Conservation (phyloP, 192 early-diverging fungal genomes). For the Umbelopsis vinacea region DNA sequence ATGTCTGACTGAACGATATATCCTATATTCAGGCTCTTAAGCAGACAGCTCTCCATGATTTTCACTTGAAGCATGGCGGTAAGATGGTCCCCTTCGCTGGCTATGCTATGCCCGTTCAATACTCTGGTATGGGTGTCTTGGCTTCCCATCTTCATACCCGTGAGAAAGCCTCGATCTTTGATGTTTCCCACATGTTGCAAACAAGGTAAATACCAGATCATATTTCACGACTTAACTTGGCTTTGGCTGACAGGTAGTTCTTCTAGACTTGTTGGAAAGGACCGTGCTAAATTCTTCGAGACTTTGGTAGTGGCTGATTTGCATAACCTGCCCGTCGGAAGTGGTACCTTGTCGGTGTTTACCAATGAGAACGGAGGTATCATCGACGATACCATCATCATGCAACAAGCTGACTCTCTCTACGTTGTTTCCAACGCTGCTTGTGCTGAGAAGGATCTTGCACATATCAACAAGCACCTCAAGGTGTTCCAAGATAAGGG, state of each 20-base stretch:
- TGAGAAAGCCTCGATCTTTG: conserved; percentile 90
- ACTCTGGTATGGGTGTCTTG: conserved; percentile 81
- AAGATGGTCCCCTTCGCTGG: conserved; percentile 99
- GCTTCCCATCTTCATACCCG: conserved; percentile 92
- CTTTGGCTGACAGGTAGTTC: not conserved
- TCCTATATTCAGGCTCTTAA: conserved; percentile 45
- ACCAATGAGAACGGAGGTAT: conserved; percentile 97
- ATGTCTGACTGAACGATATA: not conserved
- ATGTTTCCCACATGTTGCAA: conserved; percentile 99
- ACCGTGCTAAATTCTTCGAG: conserved; percentile 88
- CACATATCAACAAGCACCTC: conserved; percentile 83
- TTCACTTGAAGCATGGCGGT: conserved; percentile 89
- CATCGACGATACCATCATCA: conserved; percentile 97
- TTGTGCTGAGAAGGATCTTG: conserved; percentile 95
- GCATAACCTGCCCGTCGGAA: conserved; percentile 74
- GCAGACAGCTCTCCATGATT: conserved; percentile 88
- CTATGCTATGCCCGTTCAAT: conserved; percentile 96
- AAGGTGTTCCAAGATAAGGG: conserved; percentile 83
- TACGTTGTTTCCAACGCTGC: conserved; percentile 97
- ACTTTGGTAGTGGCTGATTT: conserved; percentile 88
- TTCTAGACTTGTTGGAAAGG: conserved; percentile 79
- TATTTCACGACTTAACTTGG: not conserved
- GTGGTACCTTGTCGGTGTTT: conserved; percentile 88
- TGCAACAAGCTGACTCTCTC: conserved; percentile 78
- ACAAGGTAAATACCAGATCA: conserved; percentile 60